phyloP scores from a whole-genome alignment of 2,329 filamentous ascomycete genomes.

The Colletotrichum graminicola region DNA sequence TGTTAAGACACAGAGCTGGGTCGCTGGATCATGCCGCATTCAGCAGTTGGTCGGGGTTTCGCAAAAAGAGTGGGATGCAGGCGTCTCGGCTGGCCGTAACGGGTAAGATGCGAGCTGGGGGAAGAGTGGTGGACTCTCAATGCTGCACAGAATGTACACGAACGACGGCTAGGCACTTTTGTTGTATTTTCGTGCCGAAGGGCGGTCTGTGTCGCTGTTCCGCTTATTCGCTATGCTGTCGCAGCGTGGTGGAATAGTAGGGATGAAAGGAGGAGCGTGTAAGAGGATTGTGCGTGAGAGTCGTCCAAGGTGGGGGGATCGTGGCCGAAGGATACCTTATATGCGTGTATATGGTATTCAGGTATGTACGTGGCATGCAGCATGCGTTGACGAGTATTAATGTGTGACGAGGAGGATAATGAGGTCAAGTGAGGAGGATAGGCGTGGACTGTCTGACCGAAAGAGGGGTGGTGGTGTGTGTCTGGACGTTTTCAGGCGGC shows the following conservation, averaged over 20 bases:
- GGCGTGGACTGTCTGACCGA: not conserved
- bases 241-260: slow-evolving; percentile 23
- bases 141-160: slow-evolving; percentile 1
- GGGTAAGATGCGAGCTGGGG: slow-evolving; percentile 30
- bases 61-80: slow-evolving; percentile 34
- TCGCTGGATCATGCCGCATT: slow-evolving; percentile 39
- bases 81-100: slow-evolving; percentile 37
- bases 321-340: slow-evolving; percentile 21
- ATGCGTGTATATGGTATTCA: not conserved
- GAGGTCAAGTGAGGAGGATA: slow-evolving; percentile 11
- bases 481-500: slow-evolving; percentile 11
- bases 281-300: slow-evolving; percentile 37
- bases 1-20: slow-evolving; percentile 36
- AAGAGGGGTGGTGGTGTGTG: slow-evolving; percentile 9
- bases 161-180: slow-evolving; percentile 7
- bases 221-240: slow-evolving; percentile 34
- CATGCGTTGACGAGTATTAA: slow-evolving; percentile 9
- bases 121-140: slow-evolving; percentile 2
- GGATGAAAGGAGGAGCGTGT: slow-evolving; percentile 41
- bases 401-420: slow-evolving; percentile 3
- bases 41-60: slow-evolving; percentile 24
- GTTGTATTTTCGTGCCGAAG: slow-evolving; percentile 12
- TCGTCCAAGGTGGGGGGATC: slow-evolving; percentile 11
- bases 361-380: slow-evolving; percentile 6
- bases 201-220: slow-evolving; percentile 40